These are phyloP conservation scores for Clarireedia monteithiana DNA, from an alignment of 2,329 filamentous ascomycete species.

Conservation along the genomic window DNA sequence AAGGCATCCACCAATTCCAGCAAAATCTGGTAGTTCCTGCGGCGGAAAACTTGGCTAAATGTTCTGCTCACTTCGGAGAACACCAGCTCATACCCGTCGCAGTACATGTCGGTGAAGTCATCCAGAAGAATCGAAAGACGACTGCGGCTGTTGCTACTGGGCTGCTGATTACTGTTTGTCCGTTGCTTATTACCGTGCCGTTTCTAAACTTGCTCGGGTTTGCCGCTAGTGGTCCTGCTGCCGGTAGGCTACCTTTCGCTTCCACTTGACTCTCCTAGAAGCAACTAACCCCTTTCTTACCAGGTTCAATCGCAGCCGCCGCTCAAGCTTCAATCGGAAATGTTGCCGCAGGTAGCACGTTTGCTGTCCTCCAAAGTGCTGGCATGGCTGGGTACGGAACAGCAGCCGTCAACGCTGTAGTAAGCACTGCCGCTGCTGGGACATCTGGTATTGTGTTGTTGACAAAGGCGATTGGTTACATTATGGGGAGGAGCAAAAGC, in stretches of 20 bases:
- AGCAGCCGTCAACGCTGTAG: neutral
- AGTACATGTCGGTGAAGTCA: no score
- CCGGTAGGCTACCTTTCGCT: neutral
- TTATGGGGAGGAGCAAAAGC: neutral
- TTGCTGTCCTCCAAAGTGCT: slow-evolving; percentile 9
- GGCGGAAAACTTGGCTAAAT: neutral
- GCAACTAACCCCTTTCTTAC: neutral
- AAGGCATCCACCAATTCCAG: neutral
- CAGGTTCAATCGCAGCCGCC: neutral
- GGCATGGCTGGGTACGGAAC: slow-evolving; percentile 7
- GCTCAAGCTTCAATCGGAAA: neutral
- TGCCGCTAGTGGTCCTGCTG: neutral
- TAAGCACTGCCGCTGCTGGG: neutral
- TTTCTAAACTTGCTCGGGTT: neutral
- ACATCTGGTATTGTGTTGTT: neutral
- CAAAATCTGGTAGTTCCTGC: neutral
- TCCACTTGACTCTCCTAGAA: neutral
- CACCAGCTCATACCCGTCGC: neutral
- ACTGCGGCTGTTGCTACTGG: neutral
- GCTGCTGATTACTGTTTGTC: neutral
- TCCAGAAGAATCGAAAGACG: neutral
- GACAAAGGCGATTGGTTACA: neutral
- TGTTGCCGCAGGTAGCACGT: slow-evolving; percentile 3
- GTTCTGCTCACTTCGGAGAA: neutral
- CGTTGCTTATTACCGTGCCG: neutral